phyloP scores from a whole-genome alignment of 495 filamentous ascomycete genomes.

The Xylaria flabelliformis region DNA sequence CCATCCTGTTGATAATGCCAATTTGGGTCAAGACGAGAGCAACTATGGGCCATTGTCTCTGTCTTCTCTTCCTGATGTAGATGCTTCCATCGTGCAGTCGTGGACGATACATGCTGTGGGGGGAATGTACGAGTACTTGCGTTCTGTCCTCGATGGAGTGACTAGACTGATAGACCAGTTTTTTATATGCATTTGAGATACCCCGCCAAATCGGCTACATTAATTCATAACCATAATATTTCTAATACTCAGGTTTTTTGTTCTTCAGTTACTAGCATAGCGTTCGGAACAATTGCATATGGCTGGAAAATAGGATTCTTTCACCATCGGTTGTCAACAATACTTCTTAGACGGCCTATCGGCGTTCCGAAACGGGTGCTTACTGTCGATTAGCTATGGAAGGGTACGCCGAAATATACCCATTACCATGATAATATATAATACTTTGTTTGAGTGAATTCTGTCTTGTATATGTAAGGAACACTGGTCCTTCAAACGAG shows the following conservation, averaged over 20 bases:
- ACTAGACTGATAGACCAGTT: slow-evolving; percentile 30
- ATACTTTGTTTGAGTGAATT: not conserved
- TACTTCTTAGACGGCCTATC: slow-evolving; percentile 14
- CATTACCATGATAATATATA: not conserved
- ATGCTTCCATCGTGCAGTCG: not conserved
- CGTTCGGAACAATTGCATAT: not conserved
- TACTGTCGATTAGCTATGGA: not conserved
- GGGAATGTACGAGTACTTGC: slow-evolving; percentile 30
- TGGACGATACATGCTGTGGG: slow-evolving; percentile 19
- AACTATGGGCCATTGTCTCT: not conserved
- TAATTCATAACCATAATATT: slow-evolving; percentile 26
- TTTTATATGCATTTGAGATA: slow-evolving; percentile 33
- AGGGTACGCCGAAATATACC: slow-evolving; percentile 11
- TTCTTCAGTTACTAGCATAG: not conserved
- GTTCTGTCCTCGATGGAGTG: slow-evolving; percentile 25
- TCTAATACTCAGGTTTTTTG: slow-evolving; percentile 8
- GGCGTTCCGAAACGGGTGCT: slow-evolving; percentile 11
- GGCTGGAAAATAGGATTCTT: slow-evolving; percentile 5
- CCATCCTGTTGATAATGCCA: not conserved
- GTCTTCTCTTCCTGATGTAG: not conserved
- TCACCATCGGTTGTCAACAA: not conserved
- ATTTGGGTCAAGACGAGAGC: not conserved
- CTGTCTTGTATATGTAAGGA: not conserved
- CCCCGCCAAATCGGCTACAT: slow-evolving; percentile 35
- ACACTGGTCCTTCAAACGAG: not conserved